Evolutionary conservation across 495 filamentous ascomycete species (phyloP).

Genomic region (Aspergillus cavernicola): DNA sequence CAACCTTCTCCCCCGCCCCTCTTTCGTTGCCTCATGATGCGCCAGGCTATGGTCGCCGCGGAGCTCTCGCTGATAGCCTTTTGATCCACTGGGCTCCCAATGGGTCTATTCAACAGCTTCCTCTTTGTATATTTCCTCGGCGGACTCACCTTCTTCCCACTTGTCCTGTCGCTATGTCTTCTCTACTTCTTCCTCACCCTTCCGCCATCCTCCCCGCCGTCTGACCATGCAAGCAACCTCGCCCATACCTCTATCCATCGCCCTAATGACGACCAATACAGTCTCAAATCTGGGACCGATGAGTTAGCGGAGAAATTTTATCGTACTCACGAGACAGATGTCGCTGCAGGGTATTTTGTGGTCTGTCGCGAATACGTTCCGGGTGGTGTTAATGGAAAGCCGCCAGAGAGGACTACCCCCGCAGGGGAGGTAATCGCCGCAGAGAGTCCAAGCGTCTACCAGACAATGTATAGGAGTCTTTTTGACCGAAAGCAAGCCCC

Average conservation of each 20-base stretch:
- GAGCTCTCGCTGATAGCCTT: constrained; percentile 30
- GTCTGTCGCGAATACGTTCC: constrained; percentile 91
- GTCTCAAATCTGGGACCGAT: constrained; percentile 47
- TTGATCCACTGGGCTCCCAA: constrained; percentile 42
- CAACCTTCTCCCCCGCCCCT: constrained; percentile 15
- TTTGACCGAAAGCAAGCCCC: constrained; percentile 76
- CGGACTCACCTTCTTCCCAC: constrained; percentile 84
- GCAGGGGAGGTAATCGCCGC: constrained; percentile 64
- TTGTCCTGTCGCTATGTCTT: constrained; percentile 60
- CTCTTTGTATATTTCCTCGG: constrained; percentile 79
- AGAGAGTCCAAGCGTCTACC: constrained; percentile 90
- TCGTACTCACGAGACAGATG: constrained; percentile 67
- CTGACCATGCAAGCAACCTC: constrained; percentile 41
- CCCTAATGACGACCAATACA: constrained; percentile 45
- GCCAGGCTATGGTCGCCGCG: constrained; percentile 29
- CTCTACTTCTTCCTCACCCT: constrained; percentile 68
- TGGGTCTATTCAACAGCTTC: constrained; percentile 67
- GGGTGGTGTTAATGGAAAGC: constrained; percentile 83
- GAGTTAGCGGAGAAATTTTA: constrained; percentile 53
- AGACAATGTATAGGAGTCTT: constrained; percentile 94
- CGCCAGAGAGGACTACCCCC: constrained; percentile 82
- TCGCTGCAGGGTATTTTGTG: constrained; percentile 89
- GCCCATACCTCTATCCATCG: constrained; percentile 25
- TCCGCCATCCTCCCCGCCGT: constrained; percentile 37
- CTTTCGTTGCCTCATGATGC: constrained; percentile 23